Evolutionary conservation across 192 early-diverging fungal genomes (phyloP), one percentile per base, ranked within the genome.

Genomic region (Backusella tuberculispora): DNA sequence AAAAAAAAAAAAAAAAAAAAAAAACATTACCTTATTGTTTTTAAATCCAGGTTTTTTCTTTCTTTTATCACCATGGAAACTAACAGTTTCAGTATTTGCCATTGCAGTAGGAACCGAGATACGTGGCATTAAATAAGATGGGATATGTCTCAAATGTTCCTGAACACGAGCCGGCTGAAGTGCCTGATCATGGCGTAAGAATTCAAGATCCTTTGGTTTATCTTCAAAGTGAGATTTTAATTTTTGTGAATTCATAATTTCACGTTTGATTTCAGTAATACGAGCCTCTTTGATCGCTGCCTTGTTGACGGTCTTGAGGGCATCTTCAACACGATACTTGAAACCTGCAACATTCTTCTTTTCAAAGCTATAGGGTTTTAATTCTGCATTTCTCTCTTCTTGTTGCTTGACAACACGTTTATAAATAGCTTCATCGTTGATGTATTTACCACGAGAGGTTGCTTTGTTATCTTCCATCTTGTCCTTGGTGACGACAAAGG

Each of bases 181-280:
- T 6, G 92, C 89, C 78, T 91, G 89, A 81, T 99, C 98, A 82
- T 97, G 97, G 9, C 95, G 92, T 71, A 99, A 78, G 42, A 93
- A 95, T 41, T 94, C 91, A 60, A 98, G 78, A 84, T 99, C 98
- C 40, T 89, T 88, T 40, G 98, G 97, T 71, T 96, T 96, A 78
- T 97, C 95, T 81, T 97, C 96, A 83, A 99, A 99, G 84, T 99
- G 95, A 1, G 95, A 85, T 85, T 95, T 95, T 63, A 99, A 88
- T 81, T 95, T 97, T 78, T 98, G 95, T 17, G 95, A 96, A 80
- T 95, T 97, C 64, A 99, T 74, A 68, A 98, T 97, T 84, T 99
- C 98, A 41, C 89, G 86, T 82, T 95, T 96, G 72, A 99, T 79
- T 81, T 99, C 98, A 79, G 95, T 97, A n/a, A 97, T 80, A 68